Base-by-base conservation (phyloP, 1,284 basidiomycete genomes). In the Vanrija sp. region DNA sequence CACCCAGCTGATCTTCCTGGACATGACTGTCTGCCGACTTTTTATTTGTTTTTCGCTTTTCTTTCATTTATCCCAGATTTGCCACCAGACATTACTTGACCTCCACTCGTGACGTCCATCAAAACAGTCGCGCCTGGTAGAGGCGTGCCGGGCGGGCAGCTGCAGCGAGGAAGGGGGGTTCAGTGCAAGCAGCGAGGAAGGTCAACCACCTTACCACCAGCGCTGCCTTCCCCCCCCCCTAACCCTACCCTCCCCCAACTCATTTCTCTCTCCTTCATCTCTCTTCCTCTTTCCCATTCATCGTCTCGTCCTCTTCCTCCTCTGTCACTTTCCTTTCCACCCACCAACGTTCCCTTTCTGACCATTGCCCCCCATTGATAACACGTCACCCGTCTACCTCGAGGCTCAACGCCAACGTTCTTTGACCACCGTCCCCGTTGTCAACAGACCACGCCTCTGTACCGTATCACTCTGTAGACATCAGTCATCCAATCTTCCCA, bases 31-130 rank as follows among this genome's bases (percentile, higher is more conserved):
- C 31, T 31, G 31, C 31, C 31, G 31, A 31, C 31, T 41, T 48
- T 48, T 38, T 38, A 48, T 48, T 48, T 20, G 39, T 48, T 25
- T 48, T 19, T 2, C 24, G 38, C 12, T 27, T 48, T 41, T 48
- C 27, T 41, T 27, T 10, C 19, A 31, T 48, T 48, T 41, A 38
- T 48, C 47, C 47, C 47, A 37, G 45, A 31, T 47, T 48, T 48
- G 47, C 47, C 47, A 48, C 47, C 38, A 25, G 27, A 18, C 47
- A 18, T 48, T 31, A 31, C 31, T 12, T 9, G 31, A 31, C 31
- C 31, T 31, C 31, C 31, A 31, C 31, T 5, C 15, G 31, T 31
- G 31, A 31, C 31, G 31, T 31, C 31, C 31, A 31, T 31, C 31
- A 31, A 31, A 31, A 38, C 20, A 20, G 36, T 35, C 22, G 22